Conservation (phyloP, 495 filamentous ascomycete genomes). For the Penicillium odoratum region DNA sequence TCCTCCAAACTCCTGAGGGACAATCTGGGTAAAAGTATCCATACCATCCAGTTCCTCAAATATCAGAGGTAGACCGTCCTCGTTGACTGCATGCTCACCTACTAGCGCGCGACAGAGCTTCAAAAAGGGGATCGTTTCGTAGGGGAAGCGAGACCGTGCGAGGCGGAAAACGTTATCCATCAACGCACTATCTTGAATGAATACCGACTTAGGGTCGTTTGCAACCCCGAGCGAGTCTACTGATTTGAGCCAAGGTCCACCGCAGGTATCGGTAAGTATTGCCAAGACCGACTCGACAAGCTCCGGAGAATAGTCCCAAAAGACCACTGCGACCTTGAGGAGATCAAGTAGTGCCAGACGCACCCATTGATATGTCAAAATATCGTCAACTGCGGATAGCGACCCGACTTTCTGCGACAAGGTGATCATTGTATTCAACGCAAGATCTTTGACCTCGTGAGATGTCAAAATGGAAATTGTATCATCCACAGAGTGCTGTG, state of each 20-base stretch:
- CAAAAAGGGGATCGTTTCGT: constrained; percentile 81
- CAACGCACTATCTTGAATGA: constrained; percentile 55
- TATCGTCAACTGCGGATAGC: constrained; percentile 43
- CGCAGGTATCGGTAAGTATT: constrained; percentile 47
- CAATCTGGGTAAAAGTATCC: constrained; percentile 68
- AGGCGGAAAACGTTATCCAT: constrained; percentile 57
- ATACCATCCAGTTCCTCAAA: constrained; percentile 60
- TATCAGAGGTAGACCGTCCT: constrained; percentile 51
- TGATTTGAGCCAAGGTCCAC: constrained; percentile 30
- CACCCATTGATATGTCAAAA: constrained; percentile 42
- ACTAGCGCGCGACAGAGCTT: constrained; percentile 59
- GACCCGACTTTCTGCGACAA: constrained; percentile 48
- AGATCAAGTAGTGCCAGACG: constrained; percentile 65
- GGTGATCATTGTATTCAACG: constrained; percentile 62
- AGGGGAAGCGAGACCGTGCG: constrained; percentile 77
- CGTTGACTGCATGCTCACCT: constrained; percentile 40
- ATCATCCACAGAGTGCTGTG: constrained; percentile 43
- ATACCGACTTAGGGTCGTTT: constrained; percentile 50
- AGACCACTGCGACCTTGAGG: constrained; percentile 54
- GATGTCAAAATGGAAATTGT: constrained; percentile 49
- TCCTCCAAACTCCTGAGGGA: constrained; percentile 62
- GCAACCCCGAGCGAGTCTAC: constrained; percentile 33
- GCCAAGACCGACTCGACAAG: constrained; percentile 62
- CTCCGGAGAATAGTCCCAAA: constrained; percentile 66
- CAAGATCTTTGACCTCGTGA: constrained; percentile 52